Percentiles rank a stretch among this genome's conserved stretches.
Conservation (phyloP, 2,329 filamentous ascomycete species). For the Pseudomassariella vexata region DNA sequence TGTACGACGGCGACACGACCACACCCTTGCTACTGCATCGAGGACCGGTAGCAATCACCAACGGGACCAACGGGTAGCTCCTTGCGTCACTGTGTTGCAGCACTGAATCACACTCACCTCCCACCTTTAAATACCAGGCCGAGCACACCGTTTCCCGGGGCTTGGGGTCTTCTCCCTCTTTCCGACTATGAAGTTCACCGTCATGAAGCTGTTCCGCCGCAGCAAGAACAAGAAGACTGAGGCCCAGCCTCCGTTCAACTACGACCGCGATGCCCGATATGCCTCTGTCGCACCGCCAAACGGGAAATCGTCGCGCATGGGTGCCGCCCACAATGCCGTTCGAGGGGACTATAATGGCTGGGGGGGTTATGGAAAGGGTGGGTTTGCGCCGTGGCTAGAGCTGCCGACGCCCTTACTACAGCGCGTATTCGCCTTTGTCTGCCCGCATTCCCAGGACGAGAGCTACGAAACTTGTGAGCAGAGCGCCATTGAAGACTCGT, state of each 20-base stretch:
- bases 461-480: slow-evolving; percentile 79
- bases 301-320: background rate
- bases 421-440: slow-evolving; percentile 75
- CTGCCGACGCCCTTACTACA: slow-evolving; percentile 67
- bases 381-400: slow-evolving; percentile 27
- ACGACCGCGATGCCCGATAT: slow-evolving; percentile 14
- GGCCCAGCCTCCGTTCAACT: slow-evolving; percentile 12
- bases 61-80: too few species aligned
- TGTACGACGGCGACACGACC: too few species aligned
- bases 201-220: slow-evolving; percentile 26
- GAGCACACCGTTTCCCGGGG: background rate
- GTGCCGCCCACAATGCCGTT: too few species aligned
- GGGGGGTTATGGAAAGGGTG: slow-evolving; percentile 8
- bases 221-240: slow-evolving; percentile 24
- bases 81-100: too few species aligned
- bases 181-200: slow-evolving; percentile 20
- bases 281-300: slow-evolving; percentile 2
- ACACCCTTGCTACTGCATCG: too few species aligned
- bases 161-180: background rate
- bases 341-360: slow-evolving; percentile 17
- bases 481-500: slow-evolving; percentile 70
- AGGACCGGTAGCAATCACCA: too few species aligned
- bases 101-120: too few species aligned
- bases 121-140: too few species aligned
- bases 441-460: slow-evolving; percentile 73